Evolutionary conservation across 306 rosid genomes (phyloP).

Genomic region (Lablab purpureus): DNA sequence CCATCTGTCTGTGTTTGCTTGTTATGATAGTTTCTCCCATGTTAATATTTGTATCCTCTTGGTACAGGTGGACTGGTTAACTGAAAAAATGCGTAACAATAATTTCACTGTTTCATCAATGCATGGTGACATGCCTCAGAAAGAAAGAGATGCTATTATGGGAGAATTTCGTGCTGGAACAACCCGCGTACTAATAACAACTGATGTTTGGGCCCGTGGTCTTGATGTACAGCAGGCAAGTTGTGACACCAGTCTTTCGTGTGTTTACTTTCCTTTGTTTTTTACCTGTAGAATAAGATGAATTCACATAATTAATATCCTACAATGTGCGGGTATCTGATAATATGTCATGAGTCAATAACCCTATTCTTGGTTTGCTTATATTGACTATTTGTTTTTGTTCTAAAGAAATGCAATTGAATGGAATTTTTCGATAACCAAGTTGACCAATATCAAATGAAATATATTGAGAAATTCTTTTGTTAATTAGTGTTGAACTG

Average conservation of each 20-base stretch:
- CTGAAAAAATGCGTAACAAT: conserved; percentile 94
- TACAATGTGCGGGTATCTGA: neutral
- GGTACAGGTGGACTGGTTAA: conserved; percentile 94
- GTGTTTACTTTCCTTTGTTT: neutral
- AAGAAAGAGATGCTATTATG: conserved; percentile 97
- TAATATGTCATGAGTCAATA: neutral
- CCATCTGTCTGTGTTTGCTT: conserved; percentile 21
- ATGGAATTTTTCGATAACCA: neutral
- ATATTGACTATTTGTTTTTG: conserved; percentile 3
- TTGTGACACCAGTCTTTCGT: conserved; percentile 16
- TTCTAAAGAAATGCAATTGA: neutral
- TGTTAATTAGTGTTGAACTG: neutral
- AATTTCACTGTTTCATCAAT: conserved; percentile 94
- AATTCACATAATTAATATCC: neutral
- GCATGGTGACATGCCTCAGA: conserved; percentile 99
- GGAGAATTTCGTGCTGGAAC: conserved; percentile 86
- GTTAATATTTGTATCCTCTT: conserved; percentile 30
- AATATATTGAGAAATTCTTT: neutral
- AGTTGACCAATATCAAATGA: neutral
- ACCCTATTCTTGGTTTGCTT: neutral
- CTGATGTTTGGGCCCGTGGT: conserved; percentile 99
- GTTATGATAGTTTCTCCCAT: neutral
- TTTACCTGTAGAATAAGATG: neutral
- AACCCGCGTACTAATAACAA: conserved; percentile 94
- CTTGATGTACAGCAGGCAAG: conserved; percentile 98